Conservation (phyloP, 208 protist species). For the Blechomonas ayalai region DNA sequence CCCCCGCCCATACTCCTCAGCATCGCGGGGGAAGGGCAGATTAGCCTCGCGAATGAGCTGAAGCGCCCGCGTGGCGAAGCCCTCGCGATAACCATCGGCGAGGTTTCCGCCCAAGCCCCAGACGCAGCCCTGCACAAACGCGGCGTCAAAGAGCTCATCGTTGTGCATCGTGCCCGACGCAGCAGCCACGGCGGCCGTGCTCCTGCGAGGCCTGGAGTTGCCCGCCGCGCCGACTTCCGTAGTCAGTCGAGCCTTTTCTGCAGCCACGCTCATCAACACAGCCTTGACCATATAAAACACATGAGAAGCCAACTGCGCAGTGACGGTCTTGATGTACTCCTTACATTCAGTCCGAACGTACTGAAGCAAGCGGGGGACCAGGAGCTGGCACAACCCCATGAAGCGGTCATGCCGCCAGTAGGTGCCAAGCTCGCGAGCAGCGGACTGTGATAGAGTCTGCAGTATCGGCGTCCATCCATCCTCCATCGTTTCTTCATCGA, state of each 20-base stretch:
- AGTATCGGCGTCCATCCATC: conserved; percentile 75
- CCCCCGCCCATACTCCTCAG: conserved; percentile 31
- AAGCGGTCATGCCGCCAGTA: conserved; percentile 70
- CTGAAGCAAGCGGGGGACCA: conserved; percentile 55
- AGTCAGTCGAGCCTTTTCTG: conserved; percentile 19
- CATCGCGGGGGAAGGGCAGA: conserved; percentile 41
- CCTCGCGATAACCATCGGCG: conserved; percentile 63
- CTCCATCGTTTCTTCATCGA: conserved; percentile 84
- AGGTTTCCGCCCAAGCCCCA: conserved; percentile 95
- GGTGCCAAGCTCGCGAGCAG: conserved; percentile 22
- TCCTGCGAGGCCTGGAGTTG: background rate
- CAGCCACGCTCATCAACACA: conserved; percentile 9
- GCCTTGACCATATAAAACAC: conserved; percentile 84
- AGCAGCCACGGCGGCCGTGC: background rate
- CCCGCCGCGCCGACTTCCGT: conserved; percentile 21
- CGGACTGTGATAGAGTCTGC: conserved; percentile 36
- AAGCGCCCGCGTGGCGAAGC: conserved; percentile 75
- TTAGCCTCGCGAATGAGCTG: conserved; percentile 48
- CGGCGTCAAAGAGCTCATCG: conserved; percentile 72
- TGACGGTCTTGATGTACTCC: conserved; percentile 83
- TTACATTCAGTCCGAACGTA: conserved; percentile 77
- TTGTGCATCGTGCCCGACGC: conserved; percentile 26
- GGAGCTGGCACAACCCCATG: conserved; percentile 53
- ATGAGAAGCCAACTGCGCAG: conserved; percentile 80
- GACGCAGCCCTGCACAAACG: conserved; percentile 92